phyloP scores from a whole-genome alignment of 148 eudicot genomes.

The Rhododendron vialii region DNA sequence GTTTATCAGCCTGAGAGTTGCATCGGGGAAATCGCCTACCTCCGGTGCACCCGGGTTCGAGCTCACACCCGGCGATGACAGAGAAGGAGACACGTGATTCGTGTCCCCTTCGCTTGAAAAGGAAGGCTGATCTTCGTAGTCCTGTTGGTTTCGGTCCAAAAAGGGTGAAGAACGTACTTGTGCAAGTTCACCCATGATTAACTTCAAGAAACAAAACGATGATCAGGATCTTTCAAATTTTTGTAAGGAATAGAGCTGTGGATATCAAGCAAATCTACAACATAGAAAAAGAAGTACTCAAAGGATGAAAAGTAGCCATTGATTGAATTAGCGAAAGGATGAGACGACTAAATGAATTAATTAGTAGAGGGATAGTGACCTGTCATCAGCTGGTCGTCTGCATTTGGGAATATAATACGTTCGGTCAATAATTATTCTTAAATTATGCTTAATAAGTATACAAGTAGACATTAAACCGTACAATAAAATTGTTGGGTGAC shows the following conservation, averaged over 20 bases:
- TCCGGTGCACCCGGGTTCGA: slow-evolving; percentile 16
- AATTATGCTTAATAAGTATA: neutral
- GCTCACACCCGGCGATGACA: slow-evolving; percentile 3
- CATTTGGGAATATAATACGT: neutral
- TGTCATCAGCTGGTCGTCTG: neutral
- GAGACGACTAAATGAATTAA: neutral
- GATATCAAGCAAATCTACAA: neutral
- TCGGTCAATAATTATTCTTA: neutral
- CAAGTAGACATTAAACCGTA: no score
- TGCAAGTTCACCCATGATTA: slow-evolving; percentile 1
- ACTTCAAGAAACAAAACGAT: neutral
- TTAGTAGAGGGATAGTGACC: neutral
- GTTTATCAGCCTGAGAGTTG: slow-evolving; percentile 35
- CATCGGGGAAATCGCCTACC: slow-evolving; percentile 36
- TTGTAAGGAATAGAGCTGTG: neutral
- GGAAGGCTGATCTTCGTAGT: slow-evolving; percentile 11
- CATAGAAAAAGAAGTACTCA: neutral
- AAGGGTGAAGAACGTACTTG: slow-evolving; percentile 15
- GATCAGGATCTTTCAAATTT: neutral
- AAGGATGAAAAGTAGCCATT: neutral
- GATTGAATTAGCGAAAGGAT: neutral
- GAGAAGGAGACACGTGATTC: neutral
- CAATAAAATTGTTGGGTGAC: neutral
- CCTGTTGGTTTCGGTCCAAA: slow-evolving; percentile 13
- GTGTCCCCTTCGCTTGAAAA: neutral